phyloP scores from a whole-genome alignment of 2,329 filamentous ascomycete genomes.

The Ophiocordyceps polyrhachis-furcata region DNA sequence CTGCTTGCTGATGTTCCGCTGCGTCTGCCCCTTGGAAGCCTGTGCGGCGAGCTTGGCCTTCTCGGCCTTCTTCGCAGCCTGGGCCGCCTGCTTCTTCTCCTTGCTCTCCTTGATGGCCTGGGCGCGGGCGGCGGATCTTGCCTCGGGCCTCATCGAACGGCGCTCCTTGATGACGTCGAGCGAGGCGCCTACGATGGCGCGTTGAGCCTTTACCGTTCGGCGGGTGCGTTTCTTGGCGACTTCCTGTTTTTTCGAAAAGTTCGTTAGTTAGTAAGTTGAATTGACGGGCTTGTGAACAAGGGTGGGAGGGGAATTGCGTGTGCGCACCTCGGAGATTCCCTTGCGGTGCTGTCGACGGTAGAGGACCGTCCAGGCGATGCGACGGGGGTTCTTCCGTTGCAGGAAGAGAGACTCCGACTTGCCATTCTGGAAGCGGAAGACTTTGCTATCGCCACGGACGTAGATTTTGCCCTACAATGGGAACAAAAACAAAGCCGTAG shows the following conservation, averaged over 20 bases:
- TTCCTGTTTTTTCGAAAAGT: constrained; percentile 48
- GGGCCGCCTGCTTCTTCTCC: constrained; percentile 85
- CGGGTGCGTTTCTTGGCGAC: constrained; percentile 99
- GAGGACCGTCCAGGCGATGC: constrained; percentile 95
- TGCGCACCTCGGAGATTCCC: constrained; percentile 99
- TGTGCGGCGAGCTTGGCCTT: constrained; percentile 82
- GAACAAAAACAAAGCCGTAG: no score
- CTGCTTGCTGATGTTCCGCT: constrained; percentile 87
- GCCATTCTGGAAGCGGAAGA: constrained; percentile 99
- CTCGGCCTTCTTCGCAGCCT: constrained; percentile 93
- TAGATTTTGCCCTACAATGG: constrained; percentile 99
- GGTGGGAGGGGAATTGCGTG: no score
- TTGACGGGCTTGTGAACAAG: no score
- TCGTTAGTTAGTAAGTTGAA: no score
- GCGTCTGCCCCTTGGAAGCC: constrained; percentile 58
- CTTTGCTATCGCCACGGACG: constrained; percentile 98
- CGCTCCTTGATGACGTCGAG: constrained; percentile 99
- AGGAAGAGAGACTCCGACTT: constrained; percentile 99
- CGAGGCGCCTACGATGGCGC: constrained; percentile 96
- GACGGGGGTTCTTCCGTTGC: constrained; percentile 99
- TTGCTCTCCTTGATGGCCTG: constrained; percentile 93
- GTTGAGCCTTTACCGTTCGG: constrained; percentile 95
- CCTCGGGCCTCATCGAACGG: constrained; percentile 85
- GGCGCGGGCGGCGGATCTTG: constrained; percentile 74
- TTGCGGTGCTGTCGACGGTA: constrained; percentile 99